Evolutionary conservation across 2,329 filamentous ascomycete species (phyloP).

Genomic region (Phialocephala subalpina): DNA sequence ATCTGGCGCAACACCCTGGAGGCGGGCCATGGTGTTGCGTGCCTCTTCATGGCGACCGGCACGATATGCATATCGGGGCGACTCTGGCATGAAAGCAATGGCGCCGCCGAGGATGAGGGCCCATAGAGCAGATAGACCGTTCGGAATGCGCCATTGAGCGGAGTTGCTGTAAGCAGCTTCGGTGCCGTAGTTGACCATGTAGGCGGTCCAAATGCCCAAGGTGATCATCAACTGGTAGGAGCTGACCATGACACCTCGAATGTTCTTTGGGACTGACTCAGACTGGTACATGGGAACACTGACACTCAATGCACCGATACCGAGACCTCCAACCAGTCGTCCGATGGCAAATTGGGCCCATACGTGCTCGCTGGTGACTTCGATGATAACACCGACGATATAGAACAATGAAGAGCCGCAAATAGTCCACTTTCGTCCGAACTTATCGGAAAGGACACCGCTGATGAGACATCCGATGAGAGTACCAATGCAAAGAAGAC

Average conservation of each 20-base stretch:
- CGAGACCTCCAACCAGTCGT: constrained; percentile 70
- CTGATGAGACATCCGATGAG: constrained; percentile 64
- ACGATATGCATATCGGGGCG: constrained; percentile 59
- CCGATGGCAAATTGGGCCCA: constrained; percentile 74
- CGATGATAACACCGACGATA: constrained; percentile 68
- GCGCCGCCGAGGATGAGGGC: constrained; percentile 58
- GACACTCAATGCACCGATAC: constrained; percentile 70
- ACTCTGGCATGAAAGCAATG: constrained; percentile 63
- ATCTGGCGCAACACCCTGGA: constrained; percentile 51
- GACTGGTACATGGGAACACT: constrained; percentile 74
- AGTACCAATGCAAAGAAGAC: constrained; percentile 67
- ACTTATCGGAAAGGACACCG: constrained; percentile 67
- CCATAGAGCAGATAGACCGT: constrained; percentile 63
- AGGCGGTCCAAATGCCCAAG: constrained; percentile 67
- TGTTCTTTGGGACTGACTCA: constrained; percentile 69
- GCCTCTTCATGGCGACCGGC: constrained; percentile 57
- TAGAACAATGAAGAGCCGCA: constrained; percentile 69
- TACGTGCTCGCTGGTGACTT: constrained; percentile 62
- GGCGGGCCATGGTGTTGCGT: constrained; percentile 54
- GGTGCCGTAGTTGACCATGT: constrained; percentile 70
- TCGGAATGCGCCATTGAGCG: constrained; percentile 69
- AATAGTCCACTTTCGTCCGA: constrained; percentile 70
- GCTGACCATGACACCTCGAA: constrained; percentile 69
- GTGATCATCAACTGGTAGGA: constrained; percentile 76
- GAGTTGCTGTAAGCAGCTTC: constrained; percentile 50